A percentile compares a stretch with the other conserved stretches of the same genome.
phyloP scores from a whole-genome alignment of 495 filamentous ascomycete species.

The Daldinia grandis region DNA sequence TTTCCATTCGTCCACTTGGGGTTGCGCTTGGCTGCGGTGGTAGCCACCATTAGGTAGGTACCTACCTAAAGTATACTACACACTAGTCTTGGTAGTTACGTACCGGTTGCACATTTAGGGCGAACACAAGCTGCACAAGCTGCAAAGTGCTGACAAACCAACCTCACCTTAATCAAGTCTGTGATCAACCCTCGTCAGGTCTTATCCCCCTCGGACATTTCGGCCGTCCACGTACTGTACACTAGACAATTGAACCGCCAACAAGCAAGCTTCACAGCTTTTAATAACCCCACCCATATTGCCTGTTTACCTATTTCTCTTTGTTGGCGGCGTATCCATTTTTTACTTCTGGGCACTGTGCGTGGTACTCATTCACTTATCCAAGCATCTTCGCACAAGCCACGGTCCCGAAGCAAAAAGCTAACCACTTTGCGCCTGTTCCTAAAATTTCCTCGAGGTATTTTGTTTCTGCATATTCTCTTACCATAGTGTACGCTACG shows the following conservation, averaged over 20 bases:
- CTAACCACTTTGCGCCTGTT: not conserved
- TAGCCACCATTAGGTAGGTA: conserved; percentile 11
- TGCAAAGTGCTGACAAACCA: conserved; percentile 35
- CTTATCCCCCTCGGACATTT: conserved; percentile 35
- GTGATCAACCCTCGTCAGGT: conserved; percentile 22
- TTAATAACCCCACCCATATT: conserved; percentile 19
- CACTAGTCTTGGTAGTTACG: conserved; percentile 8
- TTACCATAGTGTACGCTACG: not conserved
- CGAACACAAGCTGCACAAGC: conserved; percentile 6
- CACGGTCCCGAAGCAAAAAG: conserved; percentile 28
- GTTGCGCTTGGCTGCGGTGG: conserved; percentile 13
- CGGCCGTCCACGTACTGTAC: conserved; percentile 25
- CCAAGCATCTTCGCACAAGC: conserved; percentile 28
- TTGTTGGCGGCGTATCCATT: conserved; percentile 15
- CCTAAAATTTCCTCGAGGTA: conserved; percentile 20
- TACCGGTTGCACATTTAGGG: conserved; percentile 33
- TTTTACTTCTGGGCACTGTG: conserved; percentile 27
- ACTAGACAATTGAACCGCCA: conserved; percentile 16
- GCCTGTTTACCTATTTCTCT: conserved; percentile 9
- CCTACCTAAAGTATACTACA: not conserved
- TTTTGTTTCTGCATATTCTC: conserved; percentile 12
- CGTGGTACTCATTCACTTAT: conserved; percentile 11
- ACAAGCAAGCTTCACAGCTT: conserved; percentile 10
- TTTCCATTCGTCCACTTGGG: conserved; percentile 30
- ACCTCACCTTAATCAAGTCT: conserved; percentile 16